Percentiles rank a stretch among this genome's conserved stretches.
Evolutionary conservation across 1,284 basidiomycete species (phyloP).

Genomic region (Austroboletus niveus): DNA sequence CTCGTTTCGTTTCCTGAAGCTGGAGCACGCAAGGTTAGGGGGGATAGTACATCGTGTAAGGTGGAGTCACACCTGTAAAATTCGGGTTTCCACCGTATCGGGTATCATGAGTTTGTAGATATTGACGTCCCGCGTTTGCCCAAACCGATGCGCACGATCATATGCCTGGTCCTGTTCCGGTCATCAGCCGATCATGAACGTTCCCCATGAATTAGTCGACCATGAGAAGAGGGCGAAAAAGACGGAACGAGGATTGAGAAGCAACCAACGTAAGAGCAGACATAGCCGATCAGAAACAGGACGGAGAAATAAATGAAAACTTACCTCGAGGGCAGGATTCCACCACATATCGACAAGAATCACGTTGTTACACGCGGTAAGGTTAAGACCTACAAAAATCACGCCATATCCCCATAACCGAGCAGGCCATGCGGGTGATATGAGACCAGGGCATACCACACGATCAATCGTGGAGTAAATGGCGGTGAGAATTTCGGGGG

Average conservation of each 20-base stretch:
- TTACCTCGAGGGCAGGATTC: slow-evolving; percentile 84
- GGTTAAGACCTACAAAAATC: slow-evolving; percentile 68
- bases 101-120: slow-evolving; percentile 94
- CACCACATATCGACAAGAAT: slow-evolving; percentile 95
- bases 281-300: slow-evolving; percentile 10
- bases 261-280: slow-evolving; percentile 1
- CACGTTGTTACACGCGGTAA: slow-evolving; percentile 94
- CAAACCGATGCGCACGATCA: slow-evolving; percentile 88
- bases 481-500: not conserved
- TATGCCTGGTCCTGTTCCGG: slow-evolving; percentile 79
- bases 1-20: slow-evolving; percentile 87
- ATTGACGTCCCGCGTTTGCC: slow-evolving; percentile 84
- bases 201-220: not conserved
- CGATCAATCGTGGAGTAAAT: not conserved
- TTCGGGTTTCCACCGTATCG: slow-evolving; percentile 88
- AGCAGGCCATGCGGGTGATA: not conserved
- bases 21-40: slow-evolving; percentile 16
- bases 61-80: slow-evolving; percentile 51
- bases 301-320: not conserved
- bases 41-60: not conserved
- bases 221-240: not conserved
- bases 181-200: slow-evolving; percentile 1
- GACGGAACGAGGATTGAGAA: not conserved
- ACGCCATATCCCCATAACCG: not conserved
- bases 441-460: not conserved